A percentile compares a stretch with the other conserved stretches of the same genome.
Evolutionary conservation across 495 filamentous ascomycete species (phyloP).

Genomic region (Annulohypoxylon maeteangense): DNA sequence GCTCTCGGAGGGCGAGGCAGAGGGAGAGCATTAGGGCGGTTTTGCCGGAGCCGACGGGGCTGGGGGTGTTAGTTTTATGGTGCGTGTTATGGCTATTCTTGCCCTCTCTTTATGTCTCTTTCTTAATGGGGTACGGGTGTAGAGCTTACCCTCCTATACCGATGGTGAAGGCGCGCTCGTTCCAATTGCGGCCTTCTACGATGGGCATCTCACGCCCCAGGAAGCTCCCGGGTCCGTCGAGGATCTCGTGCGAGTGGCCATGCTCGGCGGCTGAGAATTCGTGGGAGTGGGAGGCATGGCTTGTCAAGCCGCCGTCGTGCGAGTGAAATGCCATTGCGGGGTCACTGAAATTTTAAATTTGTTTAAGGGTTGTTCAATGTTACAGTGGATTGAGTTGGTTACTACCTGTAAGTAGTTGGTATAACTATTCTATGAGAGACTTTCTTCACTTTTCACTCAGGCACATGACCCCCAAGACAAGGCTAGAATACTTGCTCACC

Average conservation of each 20-base stretch:
- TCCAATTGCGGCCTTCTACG: slow-evolving; percentile 86
- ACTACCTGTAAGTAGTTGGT: neutral
- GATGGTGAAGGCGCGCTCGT: slow-evolving; percentile 90
- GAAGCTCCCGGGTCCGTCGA: slow-evolving; percentile 92
- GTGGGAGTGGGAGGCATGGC: slow-evolving; percentile 65
- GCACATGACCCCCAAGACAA: slow-evolving; percentile 1
- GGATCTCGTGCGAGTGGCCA: slow-evolving; percentile 94
- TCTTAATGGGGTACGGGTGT: neutral
- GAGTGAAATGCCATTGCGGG: slow-evolving; percentile 49
- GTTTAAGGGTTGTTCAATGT: neutral
- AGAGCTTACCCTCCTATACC: slow-evolving; percentile 91
- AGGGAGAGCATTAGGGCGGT: slow-evolving; percentile 95
- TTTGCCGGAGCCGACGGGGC: slow-evolving; percentile 96
- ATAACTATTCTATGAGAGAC: neutral
- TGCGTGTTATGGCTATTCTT: neutral
- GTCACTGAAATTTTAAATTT: neutral
- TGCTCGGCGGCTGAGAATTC: slow-evolving; percentile 77
- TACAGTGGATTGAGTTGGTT: neutral
- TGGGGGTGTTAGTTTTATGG: slow-evolving; percentile 52
- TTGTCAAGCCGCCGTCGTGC: slow-evolving; percentile 68
- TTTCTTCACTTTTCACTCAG: neutral
- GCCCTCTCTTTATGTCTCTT: neutral
- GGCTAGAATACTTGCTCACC: slow-evolving; percentile 18
- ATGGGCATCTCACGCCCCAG: slow-evolving; percentile 93
- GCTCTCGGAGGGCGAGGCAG: slow-evolving; percentile 78